Base-by-base conservation (phyloP, 2,329 filamentous ascomycete genomes). In the Botrytis squamosa region DNA sequence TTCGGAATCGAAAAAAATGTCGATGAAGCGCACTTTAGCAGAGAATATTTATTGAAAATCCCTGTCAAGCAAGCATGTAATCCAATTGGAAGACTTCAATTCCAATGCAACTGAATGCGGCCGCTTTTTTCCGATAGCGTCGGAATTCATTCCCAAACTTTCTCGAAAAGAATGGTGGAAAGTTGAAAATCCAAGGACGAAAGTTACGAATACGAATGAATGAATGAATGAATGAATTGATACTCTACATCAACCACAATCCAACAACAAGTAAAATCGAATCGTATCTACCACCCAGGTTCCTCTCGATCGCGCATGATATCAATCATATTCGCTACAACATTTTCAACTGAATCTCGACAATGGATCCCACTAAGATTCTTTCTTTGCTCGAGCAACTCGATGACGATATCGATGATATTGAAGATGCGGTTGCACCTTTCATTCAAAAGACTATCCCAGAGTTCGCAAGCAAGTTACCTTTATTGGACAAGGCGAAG, bases 401-500 rank as follows among this genome's bases (percentile, higher is more conserved):
- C 70, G 91, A 94, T 77, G 88, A 89, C 77, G 90, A 94, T 81
- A 88, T 98, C 69, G 93, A 97, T 83, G 88, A 91, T 72, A 87
- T 98, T 65, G 90, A 97, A 81, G 88, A 91, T 52, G 86, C 88
- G 6, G 86, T 98, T 42, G 84, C 88, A 76, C 94, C 95, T n/a
- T 84, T 98, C 9, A 84, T 97, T 40, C 85, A 86, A 52, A 86
- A 87, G 68, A 83, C 88, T 1, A 84, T 98, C 62, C 85, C 89
- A 69, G 89, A 91, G 59, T 88, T 89, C 73, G 90, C 93, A 8
- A 91, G 90, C 72, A 94, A 94, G 81, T 86, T 98, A 42, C 95
- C 95, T 2, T 87, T 98, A n/a, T 87, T 99, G 75, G 95, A 98
- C 85, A 95, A 94, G 84, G 94, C 96, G 12, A 98, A 98, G 84